Evolutionary conservation across 106 monocot genomes (phyloP).

Genomic region (Allium cepa): DNA sequence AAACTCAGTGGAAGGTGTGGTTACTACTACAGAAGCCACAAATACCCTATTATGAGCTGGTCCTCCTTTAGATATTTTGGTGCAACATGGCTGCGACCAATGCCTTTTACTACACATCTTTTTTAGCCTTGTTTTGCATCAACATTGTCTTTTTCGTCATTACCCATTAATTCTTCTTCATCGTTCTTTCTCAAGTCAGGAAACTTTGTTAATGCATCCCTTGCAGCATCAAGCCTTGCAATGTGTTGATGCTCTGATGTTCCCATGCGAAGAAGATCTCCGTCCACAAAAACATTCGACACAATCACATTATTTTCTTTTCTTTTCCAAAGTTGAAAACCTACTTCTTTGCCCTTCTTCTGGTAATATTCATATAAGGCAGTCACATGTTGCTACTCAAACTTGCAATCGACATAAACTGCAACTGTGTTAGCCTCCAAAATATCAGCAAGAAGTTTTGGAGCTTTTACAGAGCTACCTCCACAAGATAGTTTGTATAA

Average conservation of each 20-base stretch:
- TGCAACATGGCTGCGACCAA: conserved; percentile 39
- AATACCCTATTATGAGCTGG: conserved; percentile 32
- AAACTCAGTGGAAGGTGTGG: background rate
- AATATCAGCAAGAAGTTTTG: background rate
- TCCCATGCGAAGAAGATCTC: conserved; percentile 25
- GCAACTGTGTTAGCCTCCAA: background rate
- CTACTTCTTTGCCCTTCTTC: conserved; percentile 18
- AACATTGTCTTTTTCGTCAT: background rate
- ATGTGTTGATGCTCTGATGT: conserved; percentile 37
- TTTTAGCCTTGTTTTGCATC: conserved; percentile 33
- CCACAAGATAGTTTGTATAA: background rate
- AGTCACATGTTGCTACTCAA: conserved; percentile 35
- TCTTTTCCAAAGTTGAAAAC: conserved; percentile 21
- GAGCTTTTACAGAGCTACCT: background rate
- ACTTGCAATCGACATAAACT: background rate
- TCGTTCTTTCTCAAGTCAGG: background rate
- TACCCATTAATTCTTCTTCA: background rate
- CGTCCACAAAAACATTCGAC: conserved; percentile 29
- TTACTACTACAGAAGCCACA: conserved; percentile 36
- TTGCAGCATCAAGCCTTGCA: conserved; percentile 48
- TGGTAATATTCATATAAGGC: conserved; percentile 35
- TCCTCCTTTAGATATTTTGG: conserved; percentile 14
- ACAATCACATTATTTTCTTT: conserved; percentile 10
- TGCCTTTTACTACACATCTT: conserved; percentile 33
- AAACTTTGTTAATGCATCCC: conserved; percentile 40